Conservation (phyloP, 192 early-diverging fungal genomes). For the Oehlia diaphana region DNA sequence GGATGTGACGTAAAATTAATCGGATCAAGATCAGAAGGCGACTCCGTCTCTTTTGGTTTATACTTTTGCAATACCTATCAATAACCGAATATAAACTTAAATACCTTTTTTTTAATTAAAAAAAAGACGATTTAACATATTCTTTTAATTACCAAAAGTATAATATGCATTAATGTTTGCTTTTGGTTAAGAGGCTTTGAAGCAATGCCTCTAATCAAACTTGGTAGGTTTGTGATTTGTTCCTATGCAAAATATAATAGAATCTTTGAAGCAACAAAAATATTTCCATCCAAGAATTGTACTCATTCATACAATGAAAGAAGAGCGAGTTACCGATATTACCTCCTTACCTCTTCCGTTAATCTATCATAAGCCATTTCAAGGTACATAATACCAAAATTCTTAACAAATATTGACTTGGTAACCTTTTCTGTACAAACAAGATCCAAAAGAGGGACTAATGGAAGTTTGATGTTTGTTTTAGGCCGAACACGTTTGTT, state of each 20-base stretch:
- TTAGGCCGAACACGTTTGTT: slow-evolving; percentile 79
- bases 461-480: slow-evolving; percentile 60
- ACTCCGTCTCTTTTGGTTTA: slow-evolving; percentile 42
- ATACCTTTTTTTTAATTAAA: slow-evolving; percentile 28
- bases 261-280: neutral
- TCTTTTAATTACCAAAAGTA: slow-evolving; percentile 59
- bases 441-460: slow-evolving; percentile 60
- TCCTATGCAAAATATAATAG: slow-evolving; percentile 32
- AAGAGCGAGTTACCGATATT: neutral
- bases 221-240: slow-evolving; percentile 48
- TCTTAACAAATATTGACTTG: slow-evolving; percentile 57
- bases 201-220: slow-evolving; percentile 62
- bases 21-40: slow-evolving; percentile 43
- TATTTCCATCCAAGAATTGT: too few species aligned
- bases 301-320: neutral
- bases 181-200: slow-evolving; percentile 60
- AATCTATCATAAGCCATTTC: slow-evolving; percentile 71
- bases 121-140: neutral
- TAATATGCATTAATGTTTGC: slow-evolving; percentile 59
- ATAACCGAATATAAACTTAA: slow-evolving; percentile 28
- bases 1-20: slow-evolving; percentile 58
- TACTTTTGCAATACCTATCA: slow-evolving; percentile 43
- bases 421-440: slow-evolving; percentile 45
- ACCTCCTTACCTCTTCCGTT: slow-evolving; percentile 41
- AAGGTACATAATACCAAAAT: slow-evolving; percentile 84